Base-by-base conservation (phyloP, 495 filamentous ascomycete species). In the Xanthoparmelia taractica region DNA sequence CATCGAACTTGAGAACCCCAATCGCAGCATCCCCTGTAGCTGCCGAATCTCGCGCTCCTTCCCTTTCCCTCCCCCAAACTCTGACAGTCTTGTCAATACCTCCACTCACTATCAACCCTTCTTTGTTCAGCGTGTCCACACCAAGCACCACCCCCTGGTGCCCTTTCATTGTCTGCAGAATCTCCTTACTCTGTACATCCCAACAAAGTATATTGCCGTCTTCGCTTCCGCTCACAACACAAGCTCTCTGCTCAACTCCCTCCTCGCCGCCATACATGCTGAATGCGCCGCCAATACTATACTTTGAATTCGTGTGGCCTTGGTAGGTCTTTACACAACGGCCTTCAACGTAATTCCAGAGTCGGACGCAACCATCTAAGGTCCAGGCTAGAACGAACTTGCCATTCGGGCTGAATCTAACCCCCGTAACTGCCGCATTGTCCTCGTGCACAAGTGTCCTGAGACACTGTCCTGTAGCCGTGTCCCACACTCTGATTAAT, bases 371-470 rank as follows among this genome's bases (percentile, higher is more conserved):
- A 57, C 83, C 87, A 74, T 98, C 94, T 73, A 97, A 81, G 63
- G 88, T 94, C 76, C 89, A 96, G 18, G 94, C 94, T 7, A 97
- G 80, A 29, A 97, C 85, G 73, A 88, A 96, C 57, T 88, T 90
- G 29, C 94, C 92, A 70, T 98, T 98, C 5, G 95, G 94, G 45
- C 87, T 87, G 75, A 97, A 98, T 67, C 87, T 86, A 37, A 96
- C 94, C 43, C 84, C 86, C n/a, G 89, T 90, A 0, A 96, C 91
- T 13, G 92, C 85, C 2, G 91, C 89, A 72, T 96, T 96, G 74
- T 97, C 95, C 75, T 97, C 94, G 79, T 97, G 90, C 8, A 98
- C 90, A 8, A 98, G 79, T 0, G 94, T 98, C 34, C 90, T 85
- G 17, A 98, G 80, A 78, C 94, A 98, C 75, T 97, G 95, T 8